A percentile compares a stretch with the other conserved stretches of the same genome.
Evolutionary conservation across 768 basidiomycete species (phyloP).

Genomic region (Tylopilus intermedius): DNA sequence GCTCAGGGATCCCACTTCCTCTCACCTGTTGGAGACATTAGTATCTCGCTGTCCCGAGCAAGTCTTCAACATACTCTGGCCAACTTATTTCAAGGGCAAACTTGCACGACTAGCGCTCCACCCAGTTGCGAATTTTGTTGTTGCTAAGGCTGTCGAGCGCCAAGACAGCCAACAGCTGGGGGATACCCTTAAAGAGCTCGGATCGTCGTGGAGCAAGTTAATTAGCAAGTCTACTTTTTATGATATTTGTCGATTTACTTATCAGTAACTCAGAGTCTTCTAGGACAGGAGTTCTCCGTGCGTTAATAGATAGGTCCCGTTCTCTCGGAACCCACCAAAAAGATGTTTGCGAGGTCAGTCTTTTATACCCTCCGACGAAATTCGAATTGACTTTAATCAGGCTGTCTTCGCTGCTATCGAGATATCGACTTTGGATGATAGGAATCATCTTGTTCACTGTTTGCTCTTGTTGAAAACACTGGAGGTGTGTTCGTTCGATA

Average conservation of each 20-base stretch:
- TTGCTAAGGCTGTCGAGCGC: slow-evolving; percentile 72
- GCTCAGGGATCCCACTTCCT: slow-evolving; percentile 81
- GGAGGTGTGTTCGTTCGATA: slow-evolving; percentile 36
- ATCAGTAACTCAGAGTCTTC: slow-evolving; percentile 45
- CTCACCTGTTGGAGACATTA: slow-evolving; percentile 84
- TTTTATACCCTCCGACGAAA: neutral
- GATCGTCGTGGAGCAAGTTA: slow-evolving; percentile 51
- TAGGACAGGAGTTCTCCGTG: slow-evolving; percentile 74
- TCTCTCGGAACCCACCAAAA: slow-evolving; percentile 42
- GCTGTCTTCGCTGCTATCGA: slow-evolving; percentile 58
- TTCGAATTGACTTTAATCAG: slow-evolving; percentile 34
- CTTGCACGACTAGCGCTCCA: slow-evolving; percentile 72
- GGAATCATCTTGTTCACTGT: slow-evolving; percentile 58
- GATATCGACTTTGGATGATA: slow-evolving; percentile 45
- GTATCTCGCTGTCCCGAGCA: slow-evolving; percentile 55
- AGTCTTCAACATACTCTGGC: slow-evolving; percentile 70
- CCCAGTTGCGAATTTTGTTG: slow-evolving; percentile 92
- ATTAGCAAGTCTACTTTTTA: slow-evolving; percentile 52
- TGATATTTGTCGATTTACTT: neutral
- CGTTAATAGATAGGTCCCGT: slow-evolving; percentile 65
- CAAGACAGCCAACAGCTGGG: slow-evolving; percentile 52
- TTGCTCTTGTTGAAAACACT: slow-evolving; percentile 51
- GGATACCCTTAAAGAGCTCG: slow-evolving; percentile 56
- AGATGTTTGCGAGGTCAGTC: slow-evolving; percentile 53
- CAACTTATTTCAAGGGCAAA: slow-evolving; percentile 70